Conservation (phyloP, 1,284 basidiomycete genomes). For the Cronartium quercuum region DNA sequence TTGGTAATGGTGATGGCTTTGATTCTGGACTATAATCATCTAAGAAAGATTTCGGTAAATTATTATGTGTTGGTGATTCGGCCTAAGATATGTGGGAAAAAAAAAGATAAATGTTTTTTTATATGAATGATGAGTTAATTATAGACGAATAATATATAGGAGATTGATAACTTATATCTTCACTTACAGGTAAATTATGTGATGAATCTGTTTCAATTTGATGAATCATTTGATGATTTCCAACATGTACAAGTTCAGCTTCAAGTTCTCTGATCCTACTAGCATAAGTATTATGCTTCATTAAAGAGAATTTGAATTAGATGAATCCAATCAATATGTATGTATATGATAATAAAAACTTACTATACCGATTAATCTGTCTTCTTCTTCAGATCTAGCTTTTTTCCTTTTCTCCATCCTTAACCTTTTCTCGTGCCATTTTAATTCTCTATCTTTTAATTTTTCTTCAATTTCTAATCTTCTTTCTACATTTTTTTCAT, state of each 20-base stretch:
- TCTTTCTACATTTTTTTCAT: neutral
- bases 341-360: neutral
- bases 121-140: too few relatives aligned
- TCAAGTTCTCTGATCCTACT: conserved; percentile 25
- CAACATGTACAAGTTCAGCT: conserved; percentile 7
- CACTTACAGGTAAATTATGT: neutral
- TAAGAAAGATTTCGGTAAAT: too few relatives aligned
- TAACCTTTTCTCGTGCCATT: conserved; percentile 10
- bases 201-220: too few relatives aligned
- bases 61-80: too few relatives aligned
- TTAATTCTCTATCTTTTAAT: conserved; percentile 10
- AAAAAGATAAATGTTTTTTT: too few relatives aligned
- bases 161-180: too few relatives aligned
- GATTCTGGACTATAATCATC: too few relatives aligned
- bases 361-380: conserved; percentile 26
- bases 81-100: too few relatives aligned
- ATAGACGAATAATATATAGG: too few relatives aligned
- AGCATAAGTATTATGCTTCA: conserved; percentile 33
- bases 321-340: neutral
- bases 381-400: conserved; percentile 27
- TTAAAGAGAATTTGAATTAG: neutral
- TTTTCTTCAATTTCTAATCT: neutral
- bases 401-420: conserved; percentile 21
- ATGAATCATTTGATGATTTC: too few relatives aligned
- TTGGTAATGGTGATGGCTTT: too few relatives aligned